Base-by-base conservation (phyloP, 768 basidiomycete genomes). In the Agaricus subrufescens region DNA sequence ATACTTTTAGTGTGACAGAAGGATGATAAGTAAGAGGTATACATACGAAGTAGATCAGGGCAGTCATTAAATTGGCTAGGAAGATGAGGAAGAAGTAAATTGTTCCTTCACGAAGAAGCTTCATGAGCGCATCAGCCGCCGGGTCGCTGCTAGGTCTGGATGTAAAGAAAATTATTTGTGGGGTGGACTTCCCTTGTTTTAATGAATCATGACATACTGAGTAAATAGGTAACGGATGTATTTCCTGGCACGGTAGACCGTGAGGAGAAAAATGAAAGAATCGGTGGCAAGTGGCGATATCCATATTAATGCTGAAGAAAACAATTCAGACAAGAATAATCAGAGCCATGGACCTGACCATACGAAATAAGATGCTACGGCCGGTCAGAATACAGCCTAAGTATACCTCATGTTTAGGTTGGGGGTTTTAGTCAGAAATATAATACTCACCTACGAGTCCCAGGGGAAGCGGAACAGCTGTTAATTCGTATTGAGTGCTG, bases 11-110 rank as follows among this genome's bases (percentile, higher is more conserved):
- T 23, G 15, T 25, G 8, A 48, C 26, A 19, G 25, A 6, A 46
- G 6, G 45, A 5, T 23, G 45, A 48, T 15, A 27, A 9, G 31
- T 8, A 19, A 19, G 19, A 19, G 19, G 19, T 9, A 27, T 48
- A 60, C 68, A 50, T 59, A 68, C 68, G 40, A 65, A 65, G 50
- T 59, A 69, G 8, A 69, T 60, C 11, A 69, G 46, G 15, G 62
- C 60, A 49, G 67, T 69, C 38, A 66, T 30, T 6, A 68, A 39
- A 57, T 69, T 69, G 1, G 63, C 63, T 31, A 64, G 38, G 51
- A 67, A 66, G 10, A 69, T 66, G 12, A 61, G 52, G 23, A 69
- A 54, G 52, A 67, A 69, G 43, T 68, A 69, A n/a, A 67, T 50
- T 23, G 58, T 46, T 4, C 68, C 68, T 37, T 69, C 68, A 26